These are phyloP conservation scores for Schizothecium vesticola DNA, from an alignment of 495 filamentous ascomycete species.

Conservation along the genomic window DNA sequence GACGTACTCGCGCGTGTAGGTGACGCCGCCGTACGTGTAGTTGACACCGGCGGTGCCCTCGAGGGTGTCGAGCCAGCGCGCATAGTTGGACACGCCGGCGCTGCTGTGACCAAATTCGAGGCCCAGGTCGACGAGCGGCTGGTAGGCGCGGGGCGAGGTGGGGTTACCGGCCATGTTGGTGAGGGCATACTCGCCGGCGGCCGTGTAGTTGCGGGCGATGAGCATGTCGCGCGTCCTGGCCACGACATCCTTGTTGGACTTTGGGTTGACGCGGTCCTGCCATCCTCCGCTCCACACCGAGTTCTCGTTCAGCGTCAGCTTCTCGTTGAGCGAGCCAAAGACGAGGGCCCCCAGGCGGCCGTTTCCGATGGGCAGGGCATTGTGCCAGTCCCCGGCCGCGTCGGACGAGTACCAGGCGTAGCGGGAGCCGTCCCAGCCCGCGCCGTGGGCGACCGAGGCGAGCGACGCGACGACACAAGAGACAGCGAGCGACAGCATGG, in stretches of 20 bases:
- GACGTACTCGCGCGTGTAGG: slow-evolving; percentile 26
- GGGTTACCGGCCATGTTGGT: slow-evolving; percentile 41
- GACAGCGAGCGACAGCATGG: not conserved
- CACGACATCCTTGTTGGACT: slow-evolving; percentile 31
- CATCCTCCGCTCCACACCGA: slow-evolving; percentile 49
- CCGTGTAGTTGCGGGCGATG: slow-evolving; percentile 33
- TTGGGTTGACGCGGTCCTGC: slow-evolving; percentile 40
- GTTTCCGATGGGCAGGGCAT: slow-evolving; percentile 40
- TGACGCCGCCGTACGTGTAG: slow-evolving; percentile 26
- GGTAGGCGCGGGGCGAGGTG: slow-evolving; percentile 39
- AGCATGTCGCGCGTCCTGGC: slow-evolving; percentile 39
- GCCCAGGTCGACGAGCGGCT: slow-evolving; percentile 42
- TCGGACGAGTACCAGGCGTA: slow-evolving; percentile 10
- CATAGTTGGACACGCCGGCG: slow-evolving; percentile 33
- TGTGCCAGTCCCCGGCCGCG: slow-evolving; percentile 2
- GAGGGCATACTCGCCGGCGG: slow-evolving; percentile 39
- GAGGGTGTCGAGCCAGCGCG: slow-evolving; percentile 40
- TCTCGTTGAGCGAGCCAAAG: slow-evolving; percentile 42
- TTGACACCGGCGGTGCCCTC: slow-evolving; percentile 30
- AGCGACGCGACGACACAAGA: not conserved
- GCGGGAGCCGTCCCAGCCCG: slow-evolving; percentile 8
- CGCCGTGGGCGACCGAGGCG: not conserved
- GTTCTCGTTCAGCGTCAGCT: slow-evolving; percentile 50
- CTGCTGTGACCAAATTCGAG: slow-evolving; percentile 40
- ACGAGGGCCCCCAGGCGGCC: slow-evolving; percentile 49